A percentile compares a stretch with the other conserved stretches of the same genome.
Conservation (phyloP, 805 yeast genomes). For the Sugiyamaella marilandica region DNA sequence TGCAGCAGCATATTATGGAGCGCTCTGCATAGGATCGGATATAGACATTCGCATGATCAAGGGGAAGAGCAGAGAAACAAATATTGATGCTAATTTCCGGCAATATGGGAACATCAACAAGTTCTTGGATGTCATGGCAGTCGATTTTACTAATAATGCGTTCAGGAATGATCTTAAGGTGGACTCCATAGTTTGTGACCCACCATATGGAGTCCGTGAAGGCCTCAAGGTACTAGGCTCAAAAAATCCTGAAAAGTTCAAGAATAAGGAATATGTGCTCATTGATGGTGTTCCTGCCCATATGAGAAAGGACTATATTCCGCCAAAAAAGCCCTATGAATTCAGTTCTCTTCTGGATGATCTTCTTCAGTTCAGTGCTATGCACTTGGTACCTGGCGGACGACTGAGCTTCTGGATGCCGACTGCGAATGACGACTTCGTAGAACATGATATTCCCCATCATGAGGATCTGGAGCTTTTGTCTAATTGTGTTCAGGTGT, state of each 20-base stretch:
- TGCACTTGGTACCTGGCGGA: constrained; percentile 67
- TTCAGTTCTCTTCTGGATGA: constrained; percentile 75
- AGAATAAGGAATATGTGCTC: constrained; percentile 66
- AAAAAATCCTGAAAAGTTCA: constrained; percentile 58
- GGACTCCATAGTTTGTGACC: constrained; percentile 89
- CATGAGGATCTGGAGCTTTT: constrained; percentile 68
- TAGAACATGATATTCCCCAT: constrained; percentile 64
- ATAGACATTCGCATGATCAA: constrained; percentile 76
- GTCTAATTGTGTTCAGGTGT: constrained; percentile 77
- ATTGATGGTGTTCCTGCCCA: constrained; percentile 78
- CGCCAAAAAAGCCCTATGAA: constrained; percentile 87
- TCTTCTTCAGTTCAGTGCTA: constrained; percentile 65
- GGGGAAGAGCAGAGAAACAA: constrained; percentile 57
- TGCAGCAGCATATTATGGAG: constrained; percentile 83
- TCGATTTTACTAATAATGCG: constrained; percentile 94
- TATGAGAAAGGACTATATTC: constrained; percentile 75
- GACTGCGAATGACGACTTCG: constrained; percentile 79
- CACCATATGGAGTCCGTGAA: constrained; percentile 96
- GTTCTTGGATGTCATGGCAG: constrained; percentile 72
- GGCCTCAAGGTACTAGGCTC: constrained; percentile 92
- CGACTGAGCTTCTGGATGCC: constrained; percentile 97
- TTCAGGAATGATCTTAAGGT: constrained; percentile 56
- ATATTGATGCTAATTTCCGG: constrained; percentile 60
- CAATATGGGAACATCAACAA: constrained; percentile 58
- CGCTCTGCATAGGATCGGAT: constrained; percentile 78